Base-by-base conservation (phyloP, 2,329 filamentous ascomycete species). In the Biscogniauxia sp. region DNA sequence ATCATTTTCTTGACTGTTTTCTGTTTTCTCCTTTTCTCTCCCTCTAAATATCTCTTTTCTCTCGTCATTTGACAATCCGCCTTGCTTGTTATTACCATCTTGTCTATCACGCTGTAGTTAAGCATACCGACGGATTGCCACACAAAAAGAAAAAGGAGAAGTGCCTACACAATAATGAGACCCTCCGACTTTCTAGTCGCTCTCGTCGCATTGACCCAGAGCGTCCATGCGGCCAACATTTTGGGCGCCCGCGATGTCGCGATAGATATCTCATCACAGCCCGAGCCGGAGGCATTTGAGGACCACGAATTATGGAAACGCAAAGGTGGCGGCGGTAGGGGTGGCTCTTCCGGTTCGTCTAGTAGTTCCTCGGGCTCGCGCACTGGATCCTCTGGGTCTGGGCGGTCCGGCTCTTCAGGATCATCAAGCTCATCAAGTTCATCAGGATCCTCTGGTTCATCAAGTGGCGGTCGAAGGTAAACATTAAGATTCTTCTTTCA, bases 251-350 rank as follows among this genome's bases (percentile, higher is more conserved):
- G 69, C 26, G 57, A 65, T 26, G 58, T 65, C 62, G 57, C 61
- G 26, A 25, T 71, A 59, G 56, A 66, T 13, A 51, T 58, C 20
- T 62, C 64, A 19, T 56, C 60, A 19, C 56, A 65, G 41, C 50
- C 62, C 20, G 55, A 68, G 51, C 53, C 61, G 41, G 62, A 60
- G 53, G 55, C 64, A 23, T 59, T 57, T 11, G 58, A 49, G 26
- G 60, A 68, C 57, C 72, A 81, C 57, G 79, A 85, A 32, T 73
- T 88, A 20, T 86, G 79, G 77, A 87, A 86, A 77, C 80, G 86
- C 64, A 84, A 84, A 68, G 85, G 85, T 41, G 85, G 86, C 54
- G 85, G 85, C 6, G 83, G 83, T 60, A 73, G 77, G 41, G 69
- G 74, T 51, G 66, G 74, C 45, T 61, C 60, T 17, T 54, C 61